phyloP scores from a whole-genome alignment of 192 early-diverging fungal genomes.

The Gigaspora rosea region DNA sequence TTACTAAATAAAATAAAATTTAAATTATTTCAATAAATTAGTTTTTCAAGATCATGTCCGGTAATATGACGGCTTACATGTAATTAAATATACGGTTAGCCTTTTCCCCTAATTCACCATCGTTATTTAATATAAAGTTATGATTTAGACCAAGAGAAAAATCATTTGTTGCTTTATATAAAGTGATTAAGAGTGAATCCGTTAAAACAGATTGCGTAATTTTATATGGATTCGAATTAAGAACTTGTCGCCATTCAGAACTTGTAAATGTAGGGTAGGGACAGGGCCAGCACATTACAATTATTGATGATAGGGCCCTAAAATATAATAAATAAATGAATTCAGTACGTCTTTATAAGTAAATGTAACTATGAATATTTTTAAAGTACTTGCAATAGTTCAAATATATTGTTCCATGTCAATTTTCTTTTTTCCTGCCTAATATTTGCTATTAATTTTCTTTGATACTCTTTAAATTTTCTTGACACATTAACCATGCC shows the following conservation, averaged over 20 bases:
- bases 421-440: slow-evolving; percentile 5
- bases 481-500: neutral
- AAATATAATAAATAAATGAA: slow-evolving; percentile 15
- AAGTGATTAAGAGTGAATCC: neutral
- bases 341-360: slow-evolving; percentile 4
- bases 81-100: slow-evolving; percentile 18
- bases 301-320: slow-evolving; percentile 27
- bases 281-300: slow-evolving; percentile 24
- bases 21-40: slow-evolving; percentile 15
- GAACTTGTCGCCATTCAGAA: slow-evolving; percentile 17
- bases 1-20: slow-evolving; percentile 27
- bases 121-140: neutral
- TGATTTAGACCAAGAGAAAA: slow-evolving; percentile 23
- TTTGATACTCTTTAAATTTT: slow-evolving; percentile 12
- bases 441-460: slow-evolving; percentile 4
- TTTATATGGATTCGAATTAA: slow-evolving; percentile 25
- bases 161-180: slow-evolving; percentile 16
- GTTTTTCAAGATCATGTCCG: slow-evolving; percentile 2
- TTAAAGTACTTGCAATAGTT: slow-evolving; percentile 23
- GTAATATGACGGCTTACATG: slow-evolving; percentile 29
- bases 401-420: slow-evolving; percentile 25
- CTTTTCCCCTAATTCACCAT: slow-evolving; percentile 24
- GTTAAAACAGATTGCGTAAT: slow-evolving; percentile 23
- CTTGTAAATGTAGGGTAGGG: slow-evolving; percentile 31
- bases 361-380: slow-evolving; percentile 8